A percentile compares a stretch with the other conserved stretches of the same genome.
These are phyloP conservation scores for Cryphonectria nitschkei DNA, from an alignment of 2,329 filamentous ascomycete species.

Conservation along the genomic window DNA sequence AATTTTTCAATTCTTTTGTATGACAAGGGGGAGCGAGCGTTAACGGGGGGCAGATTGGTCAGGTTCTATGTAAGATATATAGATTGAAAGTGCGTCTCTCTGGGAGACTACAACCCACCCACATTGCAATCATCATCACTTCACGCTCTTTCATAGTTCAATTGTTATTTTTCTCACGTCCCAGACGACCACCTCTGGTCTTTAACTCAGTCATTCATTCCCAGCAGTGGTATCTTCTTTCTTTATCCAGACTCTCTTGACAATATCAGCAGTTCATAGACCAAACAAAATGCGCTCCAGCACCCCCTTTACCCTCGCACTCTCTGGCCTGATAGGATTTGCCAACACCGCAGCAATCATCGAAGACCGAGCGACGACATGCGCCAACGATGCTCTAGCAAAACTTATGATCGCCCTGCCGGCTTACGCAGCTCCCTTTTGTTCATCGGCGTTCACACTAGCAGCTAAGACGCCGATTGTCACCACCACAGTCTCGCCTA, in stretches of 20 bases:
- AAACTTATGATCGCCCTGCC: constrained; percentile 15
- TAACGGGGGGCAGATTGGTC: not conserved
- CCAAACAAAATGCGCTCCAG: constrained; percentile 13
- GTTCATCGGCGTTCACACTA: constrained; percentile 14
- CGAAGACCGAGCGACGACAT: constrained; percentile 4
- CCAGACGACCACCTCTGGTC: not conserved
- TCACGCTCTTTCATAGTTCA: not conserved
- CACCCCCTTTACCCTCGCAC: not conserved
- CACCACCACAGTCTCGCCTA: constrained; percentile 14
- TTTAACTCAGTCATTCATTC: not conserved
- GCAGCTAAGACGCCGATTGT: constrained; percentile 6
- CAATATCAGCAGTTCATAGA: not conserved
- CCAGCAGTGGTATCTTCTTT: not conserved
- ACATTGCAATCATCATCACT: not conserved
- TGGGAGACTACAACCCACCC: not conserved
- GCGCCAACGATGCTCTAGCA: constrained; percentile 6
- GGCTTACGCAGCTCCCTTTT: constrained; percentile 14
- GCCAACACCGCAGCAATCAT: constrained; percentile 13
- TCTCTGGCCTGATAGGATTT: constrained; percentile 6
- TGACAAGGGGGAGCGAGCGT: not conserved
- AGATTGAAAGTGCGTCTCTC: not conserved
- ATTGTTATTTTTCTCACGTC: not conserved
- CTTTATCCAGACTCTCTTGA: not conserved
- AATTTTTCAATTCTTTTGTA: too few relatives aligned
- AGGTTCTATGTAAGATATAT: not conserved